phyloP scores from a whole-genome alignment of 257 asterid genomes.

The Gentiana macrophylla region DNA sequence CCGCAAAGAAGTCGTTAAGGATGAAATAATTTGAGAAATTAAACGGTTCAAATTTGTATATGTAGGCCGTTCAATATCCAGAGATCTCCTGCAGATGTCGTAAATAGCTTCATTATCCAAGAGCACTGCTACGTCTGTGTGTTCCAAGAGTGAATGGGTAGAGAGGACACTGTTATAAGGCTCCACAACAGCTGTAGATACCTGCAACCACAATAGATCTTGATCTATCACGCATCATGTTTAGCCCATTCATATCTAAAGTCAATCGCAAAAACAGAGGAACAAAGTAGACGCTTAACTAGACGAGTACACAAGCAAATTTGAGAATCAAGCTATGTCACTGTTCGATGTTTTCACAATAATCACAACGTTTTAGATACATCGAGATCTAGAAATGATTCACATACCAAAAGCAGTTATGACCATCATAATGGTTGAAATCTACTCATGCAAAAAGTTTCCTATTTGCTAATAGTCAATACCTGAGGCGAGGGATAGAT shows the following conservation, averaged over 20 bases:
- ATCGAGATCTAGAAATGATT: too few relatives aligned
- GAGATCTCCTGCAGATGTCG: slow-evolving; percentile 77
- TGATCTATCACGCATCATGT: background rate
- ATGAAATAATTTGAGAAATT: slow-evolving; percentile 82
- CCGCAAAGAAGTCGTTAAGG: slow-evolving; percentile 78
- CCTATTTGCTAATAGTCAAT: background rate
- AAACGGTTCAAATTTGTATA: slow-evolving; percentile 74
- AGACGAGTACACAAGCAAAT: background rate
- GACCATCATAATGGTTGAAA: background rate
- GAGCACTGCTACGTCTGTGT: slow-evolving; percentile 75
- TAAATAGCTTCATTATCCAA: slow-evolving; percentile 91
- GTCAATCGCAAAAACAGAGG: background rate
- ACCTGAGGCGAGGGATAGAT: slow-evolving; percentile 88
- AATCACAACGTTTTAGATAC: too few relatives aligned
- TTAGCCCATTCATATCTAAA: background rate
- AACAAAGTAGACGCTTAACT: background rate
- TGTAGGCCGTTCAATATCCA: slow-evolving; percentile 87
- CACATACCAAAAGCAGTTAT: background rate
- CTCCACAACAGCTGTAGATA: slow-evolving; percentile 93
- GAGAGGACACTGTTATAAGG: slow-evolving; percentile 93
- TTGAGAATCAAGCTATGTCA: too few relatives aligned
- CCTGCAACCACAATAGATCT: slow-evolving; percentile 35
- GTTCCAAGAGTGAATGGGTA: slow-evolving; percentile 87
- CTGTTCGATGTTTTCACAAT: background rate
- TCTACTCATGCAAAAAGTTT: background rate